Evolutionary conservation across 805 yeast genomes (phyloP).

Genomic region (Kazachstania africana): DNA sequence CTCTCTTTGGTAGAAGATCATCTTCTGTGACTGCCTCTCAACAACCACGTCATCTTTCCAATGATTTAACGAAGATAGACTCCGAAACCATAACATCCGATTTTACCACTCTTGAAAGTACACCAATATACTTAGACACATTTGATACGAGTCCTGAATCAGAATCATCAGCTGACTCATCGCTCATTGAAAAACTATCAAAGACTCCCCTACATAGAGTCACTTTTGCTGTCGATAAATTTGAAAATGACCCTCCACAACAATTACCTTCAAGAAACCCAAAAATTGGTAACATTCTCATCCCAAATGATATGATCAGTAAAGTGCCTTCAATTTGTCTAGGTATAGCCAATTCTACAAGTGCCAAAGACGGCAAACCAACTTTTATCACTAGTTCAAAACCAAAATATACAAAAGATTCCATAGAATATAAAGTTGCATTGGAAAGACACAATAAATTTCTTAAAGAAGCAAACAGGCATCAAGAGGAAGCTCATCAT

Average conservation of each 20-base stretch:
- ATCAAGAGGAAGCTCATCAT: constrained; percentile 64
- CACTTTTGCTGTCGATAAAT: constrained; percentile 63
- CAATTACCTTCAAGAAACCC: constrained; percentile 86
- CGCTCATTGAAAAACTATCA: background rate
- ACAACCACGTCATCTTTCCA: too few species aligned
- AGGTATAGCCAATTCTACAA: constrained; percentile 45
- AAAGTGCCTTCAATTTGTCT: constrained; percentile 55
- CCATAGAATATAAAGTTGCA: constrained; percentile 42
- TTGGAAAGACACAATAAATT: constrained; percentile 46
- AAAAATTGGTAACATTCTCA: constrained; percentile 60
- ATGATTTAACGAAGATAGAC: too few species aligned
- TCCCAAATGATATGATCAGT: constrained; percentile 51
- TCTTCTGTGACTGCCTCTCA: too few species aligned
- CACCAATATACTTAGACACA: too few species aligned
- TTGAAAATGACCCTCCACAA: constrained; percentile 79
- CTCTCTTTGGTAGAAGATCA: constrained; percentile 17
- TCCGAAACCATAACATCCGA: too few species aligned
- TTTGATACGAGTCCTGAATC: background rate
- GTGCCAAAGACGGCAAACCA: constrained; percentile 4
- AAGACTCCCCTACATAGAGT: constrained; percentile 45
- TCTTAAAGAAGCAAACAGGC: constrained; percentile 50
- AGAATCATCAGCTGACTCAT: background rate
- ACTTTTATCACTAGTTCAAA: background rate
- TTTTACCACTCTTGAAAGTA: too few species aligned
- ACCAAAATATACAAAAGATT: constrained; percentile 21